phyloP scores from a whole-genome alignment of 495 filamentous ascomycete genomes.

The Viridothelium virens region DNA sequence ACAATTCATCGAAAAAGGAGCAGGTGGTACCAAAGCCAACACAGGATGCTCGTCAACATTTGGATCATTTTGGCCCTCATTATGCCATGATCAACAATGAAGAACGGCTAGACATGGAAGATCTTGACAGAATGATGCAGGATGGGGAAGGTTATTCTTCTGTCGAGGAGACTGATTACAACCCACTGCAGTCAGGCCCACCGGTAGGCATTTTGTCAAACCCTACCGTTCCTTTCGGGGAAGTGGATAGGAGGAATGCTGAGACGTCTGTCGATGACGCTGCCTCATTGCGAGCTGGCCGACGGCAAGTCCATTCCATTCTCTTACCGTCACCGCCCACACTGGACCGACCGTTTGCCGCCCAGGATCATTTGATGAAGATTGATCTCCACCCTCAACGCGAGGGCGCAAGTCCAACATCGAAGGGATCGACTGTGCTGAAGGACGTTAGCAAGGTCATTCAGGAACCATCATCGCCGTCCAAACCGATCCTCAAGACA shows the following conservation, averaged over 20 bases:
- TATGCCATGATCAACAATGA: constrained; percentile 75
- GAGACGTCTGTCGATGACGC: constrained; percentile 17
- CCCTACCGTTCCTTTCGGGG: constrained; percentile 8
- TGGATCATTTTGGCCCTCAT: constrained; percentile 54
- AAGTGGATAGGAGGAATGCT: constrained; percentile 12
- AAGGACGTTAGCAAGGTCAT: not conserved
- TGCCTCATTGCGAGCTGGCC: not conserved
- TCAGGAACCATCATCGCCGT: constrained; percentile 13
- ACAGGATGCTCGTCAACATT: constrained; percentile 14
- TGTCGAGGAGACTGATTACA: constrained; percentile 13
- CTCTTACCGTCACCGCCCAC: constrained; percentile 23
- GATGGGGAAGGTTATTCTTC: constrained; percentile 30
- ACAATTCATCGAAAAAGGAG: constrained; percentile 44
- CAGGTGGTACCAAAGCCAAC: constrained; percentile 41
- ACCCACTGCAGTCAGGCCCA: not conserved
- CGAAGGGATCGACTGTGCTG: not conserved
- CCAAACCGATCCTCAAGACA: not conserved
- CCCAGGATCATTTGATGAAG: constrained; percentile 3
- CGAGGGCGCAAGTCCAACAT: not conserved
- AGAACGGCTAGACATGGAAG: constrained; percentile 58
- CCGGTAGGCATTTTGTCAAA: constrained; percentile 17
- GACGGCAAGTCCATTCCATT: constrained; percentile 11
- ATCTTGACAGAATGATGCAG: constrained; percentile 59
- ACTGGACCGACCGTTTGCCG: not conserved
- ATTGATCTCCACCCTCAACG: not conserved